phyloP scores from a whole-genome alignment of 768 basidiomycete genomes.

The Coprinopsis sp. region DNA sequence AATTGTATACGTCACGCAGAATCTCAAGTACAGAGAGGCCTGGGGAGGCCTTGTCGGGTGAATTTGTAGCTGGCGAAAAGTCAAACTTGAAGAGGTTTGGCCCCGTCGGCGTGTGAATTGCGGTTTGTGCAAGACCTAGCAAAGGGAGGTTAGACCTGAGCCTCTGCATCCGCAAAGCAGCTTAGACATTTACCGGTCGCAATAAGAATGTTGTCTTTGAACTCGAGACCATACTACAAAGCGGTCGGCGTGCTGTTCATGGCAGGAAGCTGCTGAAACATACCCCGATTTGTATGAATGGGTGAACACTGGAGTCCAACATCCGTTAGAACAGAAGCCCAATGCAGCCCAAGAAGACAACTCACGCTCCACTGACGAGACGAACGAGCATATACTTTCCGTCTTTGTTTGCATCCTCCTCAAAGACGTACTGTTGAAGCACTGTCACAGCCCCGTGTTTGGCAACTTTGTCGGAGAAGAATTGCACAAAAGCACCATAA shows the following conservation, averaged over 20 bases:
- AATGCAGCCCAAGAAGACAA: slow-evolving; percentile 7
- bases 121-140: slow-evolving; percentile 46
- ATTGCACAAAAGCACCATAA: slow-evolving; percentile 33
- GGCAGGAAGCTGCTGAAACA: slow-evolving; percentile 17
- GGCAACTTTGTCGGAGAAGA: slow-evolving; percentile 37
- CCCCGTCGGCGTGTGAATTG: slow-evolving; percentile 30
- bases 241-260: neutral
- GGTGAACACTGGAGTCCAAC: slow-evolving; percentile 39
- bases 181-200: slow-evolving; percentile 37
- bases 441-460: slow-evolving; percentile 32
- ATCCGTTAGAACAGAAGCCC: neutral
- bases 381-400: slow-evolving; percentile 32
- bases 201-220: slow-evolving; percentile 44
- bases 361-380: slow-evolving; percentile 32
- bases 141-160: neutral
- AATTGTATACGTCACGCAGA: slow-evolving; percentile 47
- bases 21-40: slow-evolving; percentile 42
- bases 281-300: slow-evolving; percentile 55
- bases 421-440: slow-evolving; percentile 48
- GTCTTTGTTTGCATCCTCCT: slow-evolving; percentile 26
- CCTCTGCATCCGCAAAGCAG: neutral
- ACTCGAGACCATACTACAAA: slow-evolving; percentile 49
- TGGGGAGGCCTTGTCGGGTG: neutral
- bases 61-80: slow-evolving; percentile 1
- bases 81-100: slow-evolving; percentile 30